These are phyloP conservation scores for Spathaspora boniae DNA, from an alignment of 805 yeast genomes.

Conservation along the genomic window DNA sequence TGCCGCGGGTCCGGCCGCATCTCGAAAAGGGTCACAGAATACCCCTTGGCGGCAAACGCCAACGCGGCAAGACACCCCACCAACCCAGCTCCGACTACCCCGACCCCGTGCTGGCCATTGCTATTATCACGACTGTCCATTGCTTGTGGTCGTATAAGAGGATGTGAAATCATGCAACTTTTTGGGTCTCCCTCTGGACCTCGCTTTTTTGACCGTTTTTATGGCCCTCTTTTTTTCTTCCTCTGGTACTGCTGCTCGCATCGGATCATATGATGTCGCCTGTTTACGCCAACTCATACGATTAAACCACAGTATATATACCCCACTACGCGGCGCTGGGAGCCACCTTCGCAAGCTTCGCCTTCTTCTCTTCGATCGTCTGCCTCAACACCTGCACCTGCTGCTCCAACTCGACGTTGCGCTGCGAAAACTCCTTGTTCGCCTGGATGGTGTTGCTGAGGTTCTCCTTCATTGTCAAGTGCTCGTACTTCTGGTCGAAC, in stretches of 20 bases:
- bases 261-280: no score
- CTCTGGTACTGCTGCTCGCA: no score
- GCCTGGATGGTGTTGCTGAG: slow-evolving; percentile 37
- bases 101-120: slow-evolving; percentile 26
- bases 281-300: no score
- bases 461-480: slow-evolving; percentile 36
- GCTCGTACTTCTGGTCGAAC: slow-evolving; percentile 23
- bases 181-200: no score
- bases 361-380: slow-evolving; percentile 23
- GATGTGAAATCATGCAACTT: no score
- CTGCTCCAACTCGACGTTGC: slow-evolving; percentile 31
- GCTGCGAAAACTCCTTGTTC: slow-evolving; percentile 33
- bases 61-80: slow-evolving; percentile 85
- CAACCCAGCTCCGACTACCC: slow-evolving; percentile 83
- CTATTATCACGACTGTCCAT: no score
- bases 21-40: slow-evolving; percentile 69
- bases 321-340: no score
- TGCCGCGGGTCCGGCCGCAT: slow-evolving; percentile 63
- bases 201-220: no score
- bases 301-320: no score
- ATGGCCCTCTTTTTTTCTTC: no score
- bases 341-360: slow-evolving; percentile 22
- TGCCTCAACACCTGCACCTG: slow-evolving; percentile 26
- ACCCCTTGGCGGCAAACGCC: slow-evolving; percentile 73
- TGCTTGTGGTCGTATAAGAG: no score